Evolutionary conservation across 208 protist genomes (phyloP).

Genomic region (Trypanosoma platydactyli): DNA sequence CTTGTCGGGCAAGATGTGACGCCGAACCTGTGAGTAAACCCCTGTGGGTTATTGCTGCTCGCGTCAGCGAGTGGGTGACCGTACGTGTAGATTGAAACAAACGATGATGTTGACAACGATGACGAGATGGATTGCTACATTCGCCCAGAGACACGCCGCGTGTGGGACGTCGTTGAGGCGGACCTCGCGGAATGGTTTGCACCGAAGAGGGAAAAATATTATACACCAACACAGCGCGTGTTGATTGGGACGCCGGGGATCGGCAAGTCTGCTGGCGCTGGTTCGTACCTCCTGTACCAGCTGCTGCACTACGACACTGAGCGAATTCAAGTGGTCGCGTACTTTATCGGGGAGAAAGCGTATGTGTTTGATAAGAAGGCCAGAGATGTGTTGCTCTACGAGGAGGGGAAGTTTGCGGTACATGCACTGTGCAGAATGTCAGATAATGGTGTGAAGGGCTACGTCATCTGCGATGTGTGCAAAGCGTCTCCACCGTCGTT

Average conservation of each 20-base stretch:
- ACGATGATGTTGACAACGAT: no score
- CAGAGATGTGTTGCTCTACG: background rate
- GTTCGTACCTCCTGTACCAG: no score
- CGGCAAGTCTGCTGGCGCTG: no score
- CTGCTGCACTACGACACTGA: conserved; percentile 8
- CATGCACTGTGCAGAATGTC: background rate
- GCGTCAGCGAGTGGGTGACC: background rate
- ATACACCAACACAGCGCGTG: background rate
- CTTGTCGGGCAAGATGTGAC: no score
- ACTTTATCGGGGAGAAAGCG: background rate
- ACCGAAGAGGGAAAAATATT: background rate
- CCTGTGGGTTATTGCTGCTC: background rate
- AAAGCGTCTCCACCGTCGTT: background rate
- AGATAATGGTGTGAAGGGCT: background rate
- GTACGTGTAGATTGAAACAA: background rate
- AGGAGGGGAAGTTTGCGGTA: background rate
- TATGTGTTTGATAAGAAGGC: background rate
- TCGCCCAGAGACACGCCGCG: background rate
- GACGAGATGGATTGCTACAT: background rate
- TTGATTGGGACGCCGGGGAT: no score
- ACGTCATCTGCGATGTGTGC: no score
- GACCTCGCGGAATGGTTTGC: background rate
- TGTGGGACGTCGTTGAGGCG: background rate
- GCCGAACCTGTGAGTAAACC: no score
- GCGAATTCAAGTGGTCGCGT: background rate